Evolutionary conservation across 2,329 filamentous ascomycete genomes (phyloP).

Genomic region (Ceratocystis colombiana): DNA sequence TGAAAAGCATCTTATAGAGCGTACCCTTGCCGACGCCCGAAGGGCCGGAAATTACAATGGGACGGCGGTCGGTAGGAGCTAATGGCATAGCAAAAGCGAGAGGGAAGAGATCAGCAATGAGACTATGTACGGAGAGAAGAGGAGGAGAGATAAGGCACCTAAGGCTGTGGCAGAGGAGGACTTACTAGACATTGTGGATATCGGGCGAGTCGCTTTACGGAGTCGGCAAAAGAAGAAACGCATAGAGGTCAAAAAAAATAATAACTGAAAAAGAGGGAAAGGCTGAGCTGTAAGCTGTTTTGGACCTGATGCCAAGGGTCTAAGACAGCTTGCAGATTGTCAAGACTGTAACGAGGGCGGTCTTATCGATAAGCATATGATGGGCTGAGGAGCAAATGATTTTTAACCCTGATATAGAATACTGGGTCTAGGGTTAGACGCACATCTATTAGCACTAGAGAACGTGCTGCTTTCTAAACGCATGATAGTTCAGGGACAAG

Average conservation of each 20-base stretch:
- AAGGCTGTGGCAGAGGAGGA: background rate
- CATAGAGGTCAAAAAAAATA: slow-evolving; percentile 16
- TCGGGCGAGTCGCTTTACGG: slow-evolving; percentile 15
- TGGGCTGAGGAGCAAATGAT: background rate
- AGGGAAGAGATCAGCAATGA: slow-evolving; percentile 26
- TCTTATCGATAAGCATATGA: slow-evolving; percentile 6
- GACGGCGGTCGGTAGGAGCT: slow-evolving; percentile 43
- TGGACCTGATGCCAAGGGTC: background rate
- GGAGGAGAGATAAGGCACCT: background rate
- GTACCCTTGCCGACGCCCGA: slow-evolving; percentile 75
- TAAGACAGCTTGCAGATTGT: slow-evolving; percentile 5
- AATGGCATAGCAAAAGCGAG: background rate
- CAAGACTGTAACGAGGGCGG: background rate
- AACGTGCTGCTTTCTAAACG: background rate
- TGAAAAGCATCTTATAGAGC: slow-evolving; percentile 61
- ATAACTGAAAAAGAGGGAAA: background rate
- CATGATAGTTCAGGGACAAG: background rate
- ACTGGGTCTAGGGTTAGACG: background rate
- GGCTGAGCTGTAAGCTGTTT: background rate
- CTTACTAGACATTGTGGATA: slow-evolving; percentile 24
- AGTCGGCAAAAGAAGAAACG: slow-evolving; percentile 17
- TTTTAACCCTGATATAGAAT: background rate
- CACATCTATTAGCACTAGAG: background rate
- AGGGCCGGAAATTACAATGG: slow-evolving; percentile 70
- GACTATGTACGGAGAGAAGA: background rate